Conservation (phyloP, 2,329 filamentous ascomycete genomes). For the Sporothrix phasma region DNA sequence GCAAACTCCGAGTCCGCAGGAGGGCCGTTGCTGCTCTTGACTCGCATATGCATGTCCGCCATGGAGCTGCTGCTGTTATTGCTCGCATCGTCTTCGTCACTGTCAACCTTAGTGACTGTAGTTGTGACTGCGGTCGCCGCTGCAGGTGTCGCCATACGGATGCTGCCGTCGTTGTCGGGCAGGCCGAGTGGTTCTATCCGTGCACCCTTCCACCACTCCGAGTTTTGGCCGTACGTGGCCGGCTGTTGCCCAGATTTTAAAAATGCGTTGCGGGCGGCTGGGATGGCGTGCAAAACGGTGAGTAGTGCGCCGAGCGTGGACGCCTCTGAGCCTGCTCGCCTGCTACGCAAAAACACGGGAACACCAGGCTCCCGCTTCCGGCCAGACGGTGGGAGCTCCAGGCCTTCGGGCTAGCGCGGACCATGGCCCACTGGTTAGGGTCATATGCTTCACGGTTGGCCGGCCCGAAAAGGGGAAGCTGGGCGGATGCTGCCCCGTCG, state of each 20-base stretch:
- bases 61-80: background rate
- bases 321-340: constrained; percentile 21
- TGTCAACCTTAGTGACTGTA: background rate
- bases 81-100: background rate
- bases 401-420: constrained; percentile 31
- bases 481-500: constrained; percentile 15
- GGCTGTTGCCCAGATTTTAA: constrained; percentile 34
- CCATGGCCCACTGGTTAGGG: constrained; percentile 48
- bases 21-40: background rate
- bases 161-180: constrained; percentile 20
- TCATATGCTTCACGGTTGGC: constrained; percentile 49
- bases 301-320: constrained; percentile 44
- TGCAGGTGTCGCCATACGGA: background rate
- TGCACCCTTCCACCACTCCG: constrained; percentile 52
- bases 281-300: constrained; percentile 51
- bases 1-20: constrained; percentile 14
- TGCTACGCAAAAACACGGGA: constrained; percentile 44
- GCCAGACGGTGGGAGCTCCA: constrained; percentile 33
- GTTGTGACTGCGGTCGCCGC: background rate
- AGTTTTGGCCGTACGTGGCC: constrained; percentile 43
- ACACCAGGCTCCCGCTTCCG: constrained; percentile 34
- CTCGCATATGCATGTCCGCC: background rate
- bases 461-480: constrained; percentile 46
- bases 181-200: constrained; percentile 23
- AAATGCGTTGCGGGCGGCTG: constrained; percentile 46